Evolutionary conservation across 2,329 filamentous ascomycete species (phyloP).

Genomic region (Aspergillus spinulosporus): DNA sequence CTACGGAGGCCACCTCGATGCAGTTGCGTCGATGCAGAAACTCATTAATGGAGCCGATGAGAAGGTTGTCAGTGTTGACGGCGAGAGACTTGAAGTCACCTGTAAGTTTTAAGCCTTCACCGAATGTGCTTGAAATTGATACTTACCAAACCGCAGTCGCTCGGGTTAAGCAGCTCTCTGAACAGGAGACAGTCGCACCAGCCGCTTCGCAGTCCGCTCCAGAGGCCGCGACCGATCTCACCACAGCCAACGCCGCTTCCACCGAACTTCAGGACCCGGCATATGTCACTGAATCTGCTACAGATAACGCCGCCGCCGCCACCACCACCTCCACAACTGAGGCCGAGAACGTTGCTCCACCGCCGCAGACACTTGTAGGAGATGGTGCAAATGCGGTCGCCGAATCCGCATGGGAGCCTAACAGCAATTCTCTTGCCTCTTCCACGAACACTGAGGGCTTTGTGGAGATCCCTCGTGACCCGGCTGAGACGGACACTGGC

Average conservation of each 20-base stretch:
- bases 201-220: slow-evolving; percentile 18
- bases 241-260: slow-evolving; percentile 59
- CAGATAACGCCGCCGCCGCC: slow-evolving; percentile 43
- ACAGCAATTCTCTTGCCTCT: slow-evolving; percentile 49
- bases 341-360: slow-evolving; percentile 31
- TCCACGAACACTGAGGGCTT: slow-evolving; percentile 63
- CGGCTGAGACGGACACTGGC: slow-evolving; percentile 71
- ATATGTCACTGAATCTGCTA: slow-evolving; percentile 57
- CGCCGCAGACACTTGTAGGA: slow-evolving; percentile 43
- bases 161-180: slow-evolving; percentile 53
- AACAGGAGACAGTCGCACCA: slow-evolving; percentile 42
- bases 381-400: slow-evolving; percentile 49
- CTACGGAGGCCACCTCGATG: slow-evolving; percentile 62
- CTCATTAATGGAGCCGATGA: slow-evolving; percentile 62
- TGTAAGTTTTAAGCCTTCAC: slow-evolving; percentile 50
- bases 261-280: slow-evolving; percentile 58
- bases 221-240: slow-evolving; percentile 55
- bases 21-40: slow-evolving; percentile 60
- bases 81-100: slow-evolving; percentile 54
- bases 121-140: not conserved
- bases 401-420: slow-evolving; percentile 59
- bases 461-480: slow-evolving; percentile 73
- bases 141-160: slow-evolving; percentile 42
- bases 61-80: slow-evolving; percentile 58
- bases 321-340: slow-evolving; percentile 8